Evolutionary conservation across 106 monocot genomes (phyloP).

Genomic region (Dendrobium huoshanense): DNA sequence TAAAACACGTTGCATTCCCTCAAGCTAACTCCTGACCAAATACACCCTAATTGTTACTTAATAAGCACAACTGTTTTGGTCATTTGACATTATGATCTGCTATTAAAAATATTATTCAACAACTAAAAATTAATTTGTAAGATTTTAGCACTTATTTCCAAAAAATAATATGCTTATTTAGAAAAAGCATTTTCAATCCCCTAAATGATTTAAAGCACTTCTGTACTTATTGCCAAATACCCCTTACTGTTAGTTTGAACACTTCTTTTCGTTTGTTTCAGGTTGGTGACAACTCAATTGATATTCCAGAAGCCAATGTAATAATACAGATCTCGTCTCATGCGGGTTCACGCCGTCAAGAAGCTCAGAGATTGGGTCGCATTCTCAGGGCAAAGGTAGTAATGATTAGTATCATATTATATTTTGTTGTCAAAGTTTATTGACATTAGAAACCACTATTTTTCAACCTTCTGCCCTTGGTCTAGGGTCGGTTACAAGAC

Average conservation of each 20-base stretch:
- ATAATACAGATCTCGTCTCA: constrained; percentile 99
- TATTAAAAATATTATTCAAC: background rate
- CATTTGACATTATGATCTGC: background rate
- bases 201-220: background rate
- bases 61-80: too few species aligned
- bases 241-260: background rate
- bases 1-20: too few species aligned
- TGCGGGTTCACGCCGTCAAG: constrained; percentile 98
- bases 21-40: too few species aligned
- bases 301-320: constrained; percentile 99
- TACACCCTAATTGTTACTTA: too few species aligned
- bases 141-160: background rate
- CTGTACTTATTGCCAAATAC: background rate
- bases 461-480: background rate
- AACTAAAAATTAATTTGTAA: background rate
- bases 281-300: constrained; percentile 99
- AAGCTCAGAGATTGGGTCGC: constrained; percentile 95
- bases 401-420: background rate
- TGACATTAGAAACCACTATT: background rate
- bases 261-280: constrained; percentile 19
- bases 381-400: constrained; percentile 99
- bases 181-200: background rate
- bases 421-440: background rate
- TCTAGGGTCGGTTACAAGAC: constrained; percentile 84
- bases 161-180: background rate